Conservation (phyloP, 2,329 filamentous ascomycete genomes). For the Coniella vitis region DNA sequence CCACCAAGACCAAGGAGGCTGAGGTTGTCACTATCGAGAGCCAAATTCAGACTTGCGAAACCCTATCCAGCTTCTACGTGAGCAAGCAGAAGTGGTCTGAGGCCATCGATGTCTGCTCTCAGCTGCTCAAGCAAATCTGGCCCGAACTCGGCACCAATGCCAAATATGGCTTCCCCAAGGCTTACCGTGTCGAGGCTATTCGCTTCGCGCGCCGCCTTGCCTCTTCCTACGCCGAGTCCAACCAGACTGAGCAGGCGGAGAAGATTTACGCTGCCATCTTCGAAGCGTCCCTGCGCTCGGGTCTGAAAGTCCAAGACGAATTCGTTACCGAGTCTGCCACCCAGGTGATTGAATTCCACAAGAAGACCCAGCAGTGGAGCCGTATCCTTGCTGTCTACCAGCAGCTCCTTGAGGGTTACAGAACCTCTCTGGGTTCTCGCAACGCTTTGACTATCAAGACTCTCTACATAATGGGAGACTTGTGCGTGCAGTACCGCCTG, state of each 20-base stretch:
- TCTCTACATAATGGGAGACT: constrained; percentile 17
- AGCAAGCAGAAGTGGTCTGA: constrained; percentile 16
- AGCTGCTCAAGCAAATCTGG: constrained; percentile 17
- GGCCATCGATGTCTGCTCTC: constrained; percentile 13
- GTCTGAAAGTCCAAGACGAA: constrained; percentile 18
- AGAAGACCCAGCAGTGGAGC: constrained; percentile 17
- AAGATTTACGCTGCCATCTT: constrained; percentile 18
- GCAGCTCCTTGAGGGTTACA: constrained; percentile 17
- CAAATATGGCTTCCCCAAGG: constrained; percentile 17
- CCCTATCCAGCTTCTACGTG: constrained; percentile 14
- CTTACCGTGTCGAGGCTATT: constrained; percentile 13
- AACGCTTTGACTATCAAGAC: constrained; percentile 17
- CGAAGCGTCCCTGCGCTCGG: constrained; percentile 19
- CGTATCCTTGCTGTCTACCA: constrained; percentile 19
- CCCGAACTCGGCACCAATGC: constrained; percentile 15
- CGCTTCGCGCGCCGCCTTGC: constrained; percentile 17
- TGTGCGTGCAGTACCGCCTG: constrained; percentile 19
- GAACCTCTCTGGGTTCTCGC: constrained; percentile 15
- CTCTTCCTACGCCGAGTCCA: constrained; percentile 15
- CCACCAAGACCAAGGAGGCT: constrained; percentile 12
- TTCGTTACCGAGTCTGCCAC: constrained; percentile 17
- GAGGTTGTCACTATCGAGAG: constrained; percentile 14
- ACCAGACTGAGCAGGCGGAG: constrained; percentile 20
- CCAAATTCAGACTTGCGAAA: constrained; percentile 17
- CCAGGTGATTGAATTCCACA: constrained; percentile 17